Percentiles rank a stretch among this genome's conserved stretches.
phyloP scores from a whole-genome alignment of 306 rosid species.

The Pachyrhizus erosus region DNA sequence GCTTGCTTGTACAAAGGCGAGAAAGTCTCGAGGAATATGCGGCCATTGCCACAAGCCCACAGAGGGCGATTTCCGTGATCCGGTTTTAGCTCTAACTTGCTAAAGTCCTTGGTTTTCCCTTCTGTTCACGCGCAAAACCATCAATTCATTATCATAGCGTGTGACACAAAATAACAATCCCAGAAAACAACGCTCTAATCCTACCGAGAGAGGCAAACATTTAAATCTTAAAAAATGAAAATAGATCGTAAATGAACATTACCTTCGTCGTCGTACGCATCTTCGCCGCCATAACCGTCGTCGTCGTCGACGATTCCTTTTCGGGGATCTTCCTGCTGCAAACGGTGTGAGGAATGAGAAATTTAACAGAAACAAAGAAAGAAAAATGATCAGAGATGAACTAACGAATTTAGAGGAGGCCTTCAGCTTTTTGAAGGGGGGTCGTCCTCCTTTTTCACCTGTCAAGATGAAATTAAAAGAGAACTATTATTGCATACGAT shows the following conservation, averaged over 20 bases:
- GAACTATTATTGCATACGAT: background rate
- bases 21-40: constrained; percentile 94
- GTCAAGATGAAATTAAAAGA: constrained; percentile 35
- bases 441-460: constrained; percentile 75
- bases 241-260: background rate
- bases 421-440: constrained; percentile 60
- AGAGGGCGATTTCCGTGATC: constrained; percentile 88
- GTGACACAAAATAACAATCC: background rate
- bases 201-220: too few species aligned
- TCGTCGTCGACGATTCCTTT: constrained; percentile 59
- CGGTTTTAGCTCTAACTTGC: constrained; percentile 82
- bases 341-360: constrained; percentile 7
- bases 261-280: constrained; percentile 80
- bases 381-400: background rate
- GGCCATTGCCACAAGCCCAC: constrained; percentile 96
- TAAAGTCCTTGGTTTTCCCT: constrained; percentile 75
- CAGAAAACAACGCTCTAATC: background rate
- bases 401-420: constrained; percentile 57
- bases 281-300: constrained; percentile 60
- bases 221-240: background rate
- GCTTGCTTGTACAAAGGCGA: constrained; percentile 94
- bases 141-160: constrained; percentile 1
- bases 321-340: constrained; percentile 65
- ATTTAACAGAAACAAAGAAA: background rate
- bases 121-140: constrained; percentile 52